Evolutionary conservation across 1,284 basidiomycete species (phyloP), one percentile per base, ranked within the genome.

Genomic region (Acaromyces ingoldii): DNA sequence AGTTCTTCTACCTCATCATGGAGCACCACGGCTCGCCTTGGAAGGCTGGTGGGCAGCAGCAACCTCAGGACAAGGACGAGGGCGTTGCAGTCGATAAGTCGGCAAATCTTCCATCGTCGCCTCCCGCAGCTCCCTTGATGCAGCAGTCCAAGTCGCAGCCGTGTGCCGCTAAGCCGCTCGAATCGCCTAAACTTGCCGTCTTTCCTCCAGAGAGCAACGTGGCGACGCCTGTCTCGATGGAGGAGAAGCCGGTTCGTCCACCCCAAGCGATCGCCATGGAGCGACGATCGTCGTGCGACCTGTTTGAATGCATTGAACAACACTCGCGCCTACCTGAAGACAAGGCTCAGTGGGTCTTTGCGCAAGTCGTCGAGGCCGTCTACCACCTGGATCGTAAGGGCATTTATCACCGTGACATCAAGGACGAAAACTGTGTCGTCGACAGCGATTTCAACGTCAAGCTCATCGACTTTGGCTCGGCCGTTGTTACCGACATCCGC

Each of bases 291-390:
- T 90, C 88, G 17, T 85, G 91, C 75, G 91, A 95, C 72, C 79
- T 95, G 40, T 93, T 93, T 63, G 91, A 93, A 73, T 93, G 88
- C 74, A 91, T 93, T 54, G 91, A 93, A 76, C 86, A 88, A 69
- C 81, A 90, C 72, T 86, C 86, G 61, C 81, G 85, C 6, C 81
- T 93, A 46, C 81, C 82, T n/a, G 89, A 91, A 76, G 79, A 79
- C 43, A 83, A 86, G 68, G 87, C 89, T 5, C 82, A 85, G 45
- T 85, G 85, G 76, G 84, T 93, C 57, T 91, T 93, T 73, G 80
- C 82, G 21, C 91, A 95, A 77, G 83, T 93, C 44, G 88, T 90
- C 51, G 87, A 90, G 55, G 88, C 85, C 21, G 86, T 91, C 17
- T 78, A 82, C 63, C 88, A 91, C 70, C 81, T 95, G 29, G 82